Evolutionary conservation across 768 basidiomycete genomes (phyloP).

Genomic region (Hortiboletus flavorubellus): DNA sequence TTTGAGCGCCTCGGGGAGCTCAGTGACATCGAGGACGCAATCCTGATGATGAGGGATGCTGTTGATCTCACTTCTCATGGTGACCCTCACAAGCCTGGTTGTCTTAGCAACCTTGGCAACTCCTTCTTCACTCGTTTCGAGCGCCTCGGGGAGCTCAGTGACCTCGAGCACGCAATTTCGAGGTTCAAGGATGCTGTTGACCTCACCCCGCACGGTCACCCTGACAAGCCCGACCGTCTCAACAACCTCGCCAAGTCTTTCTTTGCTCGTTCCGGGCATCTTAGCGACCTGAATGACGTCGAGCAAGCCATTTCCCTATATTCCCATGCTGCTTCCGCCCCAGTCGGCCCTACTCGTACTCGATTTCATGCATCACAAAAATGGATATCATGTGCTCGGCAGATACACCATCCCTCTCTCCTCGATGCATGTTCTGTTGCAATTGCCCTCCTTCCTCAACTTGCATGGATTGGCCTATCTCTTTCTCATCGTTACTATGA

Average conservation of each 20-base stretch:
- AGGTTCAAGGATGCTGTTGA: too few relatives aligned
- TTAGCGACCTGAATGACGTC: neutral
- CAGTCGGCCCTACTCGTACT: neutral
- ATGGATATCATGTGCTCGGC: too few relatives aligned
- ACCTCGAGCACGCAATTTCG: too few relatives aligned
- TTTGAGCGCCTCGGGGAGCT: neutral
- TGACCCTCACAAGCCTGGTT: neutral
- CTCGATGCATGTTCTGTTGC: too few relatives aligned
- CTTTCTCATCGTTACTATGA: too few relatives aligned
- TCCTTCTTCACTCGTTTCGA: neutral
- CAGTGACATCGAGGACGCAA: neutral
- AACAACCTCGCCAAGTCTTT: neutral
- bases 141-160: neutral
- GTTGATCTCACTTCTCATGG: neutral
- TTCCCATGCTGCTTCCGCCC: neutral
- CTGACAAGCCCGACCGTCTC: neutral
- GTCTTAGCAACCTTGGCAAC: neutral
- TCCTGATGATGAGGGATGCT: neutral
- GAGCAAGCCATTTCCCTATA: neutral
- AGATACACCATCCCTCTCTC: too few relatives aligned
- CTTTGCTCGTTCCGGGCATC: neutral
- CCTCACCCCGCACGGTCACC: too few relatives aligned
- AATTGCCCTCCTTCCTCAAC: too few relatives aligned
- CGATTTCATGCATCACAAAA: too few relatives aligned
- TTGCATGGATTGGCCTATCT: too few relatives aligned